Base-by-base conservation (phyloP, 2,329 filamentous ascomycete species). In the Botrytis squamosa region DNA sequence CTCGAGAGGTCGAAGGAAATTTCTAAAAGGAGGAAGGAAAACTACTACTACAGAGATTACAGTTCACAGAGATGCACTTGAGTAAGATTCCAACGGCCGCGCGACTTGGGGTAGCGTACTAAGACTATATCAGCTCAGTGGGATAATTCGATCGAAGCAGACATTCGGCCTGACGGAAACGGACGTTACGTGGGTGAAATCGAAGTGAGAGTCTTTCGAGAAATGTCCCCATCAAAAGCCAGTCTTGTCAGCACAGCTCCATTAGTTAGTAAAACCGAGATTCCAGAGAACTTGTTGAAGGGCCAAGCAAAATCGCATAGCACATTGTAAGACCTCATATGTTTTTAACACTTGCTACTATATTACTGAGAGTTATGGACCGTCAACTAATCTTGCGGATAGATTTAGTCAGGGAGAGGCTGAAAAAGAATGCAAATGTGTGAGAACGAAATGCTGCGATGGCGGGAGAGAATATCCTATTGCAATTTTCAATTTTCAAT, bases 401-500 rank as follows among this genome's bases (percentile, higher is more conserved):
- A 44, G 62, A 1, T 64, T 64, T 12, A 7, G 64, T 20, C 4
- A 52, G 0, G 33, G 29, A 7, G 18, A 70, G n/a, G 67, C 10
- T 38, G 16, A 1, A 42, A 12, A 18, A 29, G 0, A 9, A 29
- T 5, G 8, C 4, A 64, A 20, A 18, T 29, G 9, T 42, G 1
- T 20, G 8, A 29, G 3, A 2, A 44, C 1, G 40, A 25, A 18
- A 44, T 46, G 18, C 12, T 36, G 10, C 14, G 33, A 46, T 42
- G 49, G 8, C 16, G 38, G 52, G 5, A 8, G 3, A 22, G 29
- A 60, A 9, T 72, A 59, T 33, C 70, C 63, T 25, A 68, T 72
- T 49, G 52, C 29, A 10, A 72, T 72, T 10, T 72, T 68, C 52
- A 33, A 72, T 20, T 70, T 70, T 25, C 22, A 40, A 36, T 52